Base-by-base conservation (phyloP, 2,329 filamentous ascomycete genomes). In the Talaromyces sp. region DNA sequence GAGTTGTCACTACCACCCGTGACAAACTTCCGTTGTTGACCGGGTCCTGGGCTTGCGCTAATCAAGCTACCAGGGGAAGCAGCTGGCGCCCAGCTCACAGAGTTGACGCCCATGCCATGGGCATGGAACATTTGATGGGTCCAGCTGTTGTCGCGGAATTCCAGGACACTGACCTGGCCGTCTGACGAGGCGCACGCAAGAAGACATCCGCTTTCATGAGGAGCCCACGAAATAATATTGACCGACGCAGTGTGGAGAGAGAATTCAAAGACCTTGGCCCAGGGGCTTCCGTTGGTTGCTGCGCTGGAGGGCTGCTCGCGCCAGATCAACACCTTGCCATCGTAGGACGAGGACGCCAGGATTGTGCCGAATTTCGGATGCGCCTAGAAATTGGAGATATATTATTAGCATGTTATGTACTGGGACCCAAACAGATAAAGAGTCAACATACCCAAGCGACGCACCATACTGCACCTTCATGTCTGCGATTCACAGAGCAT, bases 361-460 rank as follows among this genome's bases (percentile, higher is more conserved):
- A 99, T 97, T 76, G 93, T 97, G 80, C 95, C 95, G 78, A 96
- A 98, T 76, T 99, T 98, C 65, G 95, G 95, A 74, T 99, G 95
- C 55, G 93, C 93, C 82, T 84, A 66, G 39, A 27, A 58, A 30
- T n/a, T 55, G 19, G 7, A 25, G n/a, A 54, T 17, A 36, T 17
- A 19, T 44, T 17, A 19, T 44, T 59, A 53, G 30, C 44, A 19
- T 13, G 27, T 8, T 17, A 27, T 39, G 47, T n/a, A 36, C 19
- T 17, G 17, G n/a, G 56, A 44, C 42, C 25, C 60, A 25, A 33
- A 22, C 9, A n/a, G 17, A 9, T 39, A 25, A 25, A 28, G 19
- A 39, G 56, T 56, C 39, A 28, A 75, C 80, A 65, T 72, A 84
- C 83, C 95, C 95, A 99, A 70, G 93, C 90, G 62, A 98, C 91